These are phyloP conservation scores for Orobanche coerulescens DNA, from an alignment of 257 asterid species.

Conservation along the genomic window DNA sequence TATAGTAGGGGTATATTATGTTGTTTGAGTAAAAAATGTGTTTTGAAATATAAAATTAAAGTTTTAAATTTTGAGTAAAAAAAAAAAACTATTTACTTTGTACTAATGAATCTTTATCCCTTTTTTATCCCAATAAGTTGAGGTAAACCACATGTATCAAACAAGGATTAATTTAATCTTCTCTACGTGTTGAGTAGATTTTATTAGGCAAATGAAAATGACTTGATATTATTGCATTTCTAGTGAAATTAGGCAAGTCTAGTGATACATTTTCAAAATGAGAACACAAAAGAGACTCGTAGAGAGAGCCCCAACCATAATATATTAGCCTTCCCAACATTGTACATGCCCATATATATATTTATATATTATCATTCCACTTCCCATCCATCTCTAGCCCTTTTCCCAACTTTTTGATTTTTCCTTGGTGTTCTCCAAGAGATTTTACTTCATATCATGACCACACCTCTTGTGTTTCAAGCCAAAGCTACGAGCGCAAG, in stretches of 20 bases:
- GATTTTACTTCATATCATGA: conserved; percentile 9
- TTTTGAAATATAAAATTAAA: no score
- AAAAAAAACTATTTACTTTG: no score
- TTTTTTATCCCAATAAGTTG: no score
- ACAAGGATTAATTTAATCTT: no score
- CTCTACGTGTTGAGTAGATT: no score
- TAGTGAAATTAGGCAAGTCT: conserved; percentile 7
- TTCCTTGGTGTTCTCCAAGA: background rate
- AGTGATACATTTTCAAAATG: background rate
- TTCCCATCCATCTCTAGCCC: background rate
- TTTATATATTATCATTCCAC: no score
- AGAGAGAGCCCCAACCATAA: conserved; percentile 16
- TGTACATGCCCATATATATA: background rate
- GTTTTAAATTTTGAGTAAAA: no score
- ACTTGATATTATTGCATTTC: background rate
- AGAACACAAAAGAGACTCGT: background rate
- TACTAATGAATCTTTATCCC: no score
- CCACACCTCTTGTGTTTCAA: conserved; percentile 24
- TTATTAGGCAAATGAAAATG: conserved; percentile 5
- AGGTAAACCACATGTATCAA: no score
- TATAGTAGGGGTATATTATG: no score
- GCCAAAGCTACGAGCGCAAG: conserved; percentile 30
- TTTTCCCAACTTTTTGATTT: background rate
- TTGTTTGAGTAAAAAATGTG: no score
- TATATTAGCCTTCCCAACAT: conserved; percentile 21